Percentiles rank a stretch among this genome's conserved stretches.
phyloP scores from a whole-genome alignment of 441 rosid genomes.

The Populus hybrid region DNA sequence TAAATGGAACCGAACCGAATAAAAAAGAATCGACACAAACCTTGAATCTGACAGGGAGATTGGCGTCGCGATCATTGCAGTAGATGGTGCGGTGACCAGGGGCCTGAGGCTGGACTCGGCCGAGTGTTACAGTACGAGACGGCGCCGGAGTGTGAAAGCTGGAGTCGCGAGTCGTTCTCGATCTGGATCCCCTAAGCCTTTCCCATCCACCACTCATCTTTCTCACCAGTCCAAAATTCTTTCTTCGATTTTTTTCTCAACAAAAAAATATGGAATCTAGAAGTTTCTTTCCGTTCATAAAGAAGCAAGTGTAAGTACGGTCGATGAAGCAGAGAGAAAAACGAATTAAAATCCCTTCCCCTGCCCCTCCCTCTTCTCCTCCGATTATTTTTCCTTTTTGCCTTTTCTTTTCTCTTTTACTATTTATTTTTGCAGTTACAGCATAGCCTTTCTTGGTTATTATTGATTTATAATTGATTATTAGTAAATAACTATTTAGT shows the following conservation, averaged over 20 bases:
- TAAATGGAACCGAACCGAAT: neutral
- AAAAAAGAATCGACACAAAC: slow-evolving; percentile 25
- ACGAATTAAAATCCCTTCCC: neutral
- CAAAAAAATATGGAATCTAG: neutral
- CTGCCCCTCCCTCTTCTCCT: slow-evolving; percentile 14
- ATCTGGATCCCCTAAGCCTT: slow-evolving; percentile 47
- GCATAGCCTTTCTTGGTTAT: neutral
- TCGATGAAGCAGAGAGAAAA: slow-evolving; percentile 31
- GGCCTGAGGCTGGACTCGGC: slow-evolving; percentile 90
- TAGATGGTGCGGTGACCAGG: slow-evolving; percentile 77
- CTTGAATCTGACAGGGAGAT: slow-evolving; percentile 68
- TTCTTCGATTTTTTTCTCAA: neutral
- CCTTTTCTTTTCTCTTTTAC: neutral
- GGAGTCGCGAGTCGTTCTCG: slow-evolving; percentile 35
- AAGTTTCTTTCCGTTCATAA: neutral
- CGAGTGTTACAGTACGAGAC: slow-evolving; percentile 74
- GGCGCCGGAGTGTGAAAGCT: slow-evolving; percentile 33
- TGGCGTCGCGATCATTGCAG: slow-evolving; percentile 93
- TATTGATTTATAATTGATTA: neutral
- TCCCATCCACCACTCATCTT: slow-evolving; percentile 60
- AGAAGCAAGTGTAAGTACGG: neutral
- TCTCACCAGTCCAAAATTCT: neutral
- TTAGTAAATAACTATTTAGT: neutral
- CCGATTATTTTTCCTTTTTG: neutral
- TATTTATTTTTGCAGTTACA: neutral